These are phyloP conservation scores for Yamadazyma aaseri DNA, from an alignment of 1,139 yeast genomes.

Conservation along the genomic window DNA sequence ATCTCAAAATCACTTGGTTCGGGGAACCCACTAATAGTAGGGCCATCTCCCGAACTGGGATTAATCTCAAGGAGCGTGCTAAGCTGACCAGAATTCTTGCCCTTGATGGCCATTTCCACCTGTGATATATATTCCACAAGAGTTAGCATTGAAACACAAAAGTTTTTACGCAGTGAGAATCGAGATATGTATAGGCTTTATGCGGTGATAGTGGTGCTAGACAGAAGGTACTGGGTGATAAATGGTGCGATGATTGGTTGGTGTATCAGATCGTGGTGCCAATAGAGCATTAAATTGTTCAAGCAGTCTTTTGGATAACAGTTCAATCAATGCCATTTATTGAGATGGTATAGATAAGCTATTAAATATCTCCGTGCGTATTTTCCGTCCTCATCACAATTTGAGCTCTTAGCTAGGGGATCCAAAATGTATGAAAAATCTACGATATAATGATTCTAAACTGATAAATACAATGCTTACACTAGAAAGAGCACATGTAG, in stretches of 20 bases:
- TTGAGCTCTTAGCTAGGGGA: no score
- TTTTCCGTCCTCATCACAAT: no score
- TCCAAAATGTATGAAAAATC: no score
- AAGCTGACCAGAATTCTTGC: conserved; percentile 19
- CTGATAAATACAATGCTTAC: no score
- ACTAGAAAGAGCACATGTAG: no score
- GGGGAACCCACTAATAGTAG: conserved; percentile 26
- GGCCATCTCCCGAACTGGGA: conserved; percentile 31
- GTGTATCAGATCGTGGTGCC: no score
- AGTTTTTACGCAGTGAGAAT: neutral
- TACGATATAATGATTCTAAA: no score
- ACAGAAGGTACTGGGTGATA: neutral
- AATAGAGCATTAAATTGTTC: no score
- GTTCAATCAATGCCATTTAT: no score
- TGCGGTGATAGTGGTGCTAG: conserved; percentile 1
- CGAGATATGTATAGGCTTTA: neutral
- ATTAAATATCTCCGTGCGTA: no score
- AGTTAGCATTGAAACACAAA: neutral
- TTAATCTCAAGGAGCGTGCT: conserved; percentile 32
- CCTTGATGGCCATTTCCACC: conserved; percentile 5
- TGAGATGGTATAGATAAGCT: no score
- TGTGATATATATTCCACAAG: conserved; percentile 5
- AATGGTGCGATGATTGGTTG: neutral
- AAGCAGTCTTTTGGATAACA: no score
- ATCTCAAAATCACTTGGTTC: conserved; percentile 43